A percentile compares a stretch with the other conserved stretches of the same genome.
Conservation (phyloP, 2,329 filamentous ascomycete species). For the Pyrenophora graminea region DNA sequence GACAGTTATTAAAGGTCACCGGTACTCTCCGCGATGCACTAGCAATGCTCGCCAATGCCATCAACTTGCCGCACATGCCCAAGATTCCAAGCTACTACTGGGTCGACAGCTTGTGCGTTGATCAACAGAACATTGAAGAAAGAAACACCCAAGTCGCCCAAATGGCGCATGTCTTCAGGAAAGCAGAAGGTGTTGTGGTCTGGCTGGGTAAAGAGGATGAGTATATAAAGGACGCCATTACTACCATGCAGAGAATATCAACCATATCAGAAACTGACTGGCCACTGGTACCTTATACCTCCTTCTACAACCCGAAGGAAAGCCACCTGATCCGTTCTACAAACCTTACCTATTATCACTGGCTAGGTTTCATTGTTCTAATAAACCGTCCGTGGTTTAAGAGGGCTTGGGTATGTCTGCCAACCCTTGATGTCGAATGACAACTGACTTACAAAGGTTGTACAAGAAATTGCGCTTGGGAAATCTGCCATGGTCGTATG, state of each 20-base stretch:
- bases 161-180: conserved; percentile 35
- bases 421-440: no score
- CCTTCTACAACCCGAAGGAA: conserved; percentile 24
- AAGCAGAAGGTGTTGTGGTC: conserved; percentile 31
- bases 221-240: conserved; percentile 26
- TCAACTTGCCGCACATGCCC: conserved; percentile 6
- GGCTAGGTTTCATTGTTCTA: conserved; percentile 34
- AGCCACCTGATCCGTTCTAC: conserved; percentile 3
- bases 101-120: conserved; percentile 38
- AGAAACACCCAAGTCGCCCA: conserved; percentile 22
- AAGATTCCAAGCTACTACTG: conserved; percentile 27
- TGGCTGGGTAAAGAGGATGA: conserved; percentile 40
- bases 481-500: no score
- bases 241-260: conserved; percentile 24
- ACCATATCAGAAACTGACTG: conserved; percentile 23
- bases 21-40: conserved; percentile 31
- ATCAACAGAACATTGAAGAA: no score
- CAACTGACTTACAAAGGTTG: no score
- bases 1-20: conserved; percentile 2
- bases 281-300: conserved; percentile 27
- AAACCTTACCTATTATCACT: conserved; percentile 26
- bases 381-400: conserved; percentile 16
- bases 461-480: no score
- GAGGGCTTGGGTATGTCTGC: no score
- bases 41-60: conserved; percentile 23